A percentile compares a stretch with the other conserved stretches of the same genome.
These are phyloP conservation scores for Picea engelmannii DNA, from an alignment of 83 land plant species.

Conservation along the genomic window DNA sequence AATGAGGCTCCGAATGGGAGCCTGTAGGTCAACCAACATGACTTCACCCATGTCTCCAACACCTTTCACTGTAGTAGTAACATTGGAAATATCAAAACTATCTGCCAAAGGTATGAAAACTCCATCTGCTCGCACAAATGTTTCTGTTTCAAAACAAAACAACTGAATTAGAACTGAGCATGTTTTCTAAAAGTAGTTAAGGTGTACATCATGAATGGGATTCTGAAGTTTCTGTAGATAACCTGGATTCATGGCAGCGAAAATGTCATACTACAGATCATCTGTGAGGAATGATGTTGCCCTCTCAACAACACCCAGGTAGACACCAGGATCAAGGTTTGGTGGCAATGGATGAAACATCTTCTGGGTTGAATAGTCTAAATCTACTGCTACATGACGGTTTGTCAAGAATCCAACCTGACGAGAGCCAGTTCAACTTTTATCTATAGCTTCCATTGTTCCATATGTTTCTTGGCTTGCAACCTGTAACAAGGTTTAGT, in stretches of 20 bases:
- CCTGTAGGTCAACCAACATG: no score
- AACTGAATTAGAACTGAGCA: not conserved
- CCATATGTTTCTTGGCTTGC: slow-evolving; percentile 85
- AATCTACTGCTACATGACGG: slow-evolving; percentile 91
- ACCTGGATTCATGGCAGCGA: slow-evolving; percentile 94
- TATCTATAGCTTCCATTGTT: slow-evolving; percentile 87
- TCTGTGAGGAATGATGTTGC: slow-evolving; percentile 80
- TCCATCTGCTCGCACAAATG: slow-evolving; percentile 94
- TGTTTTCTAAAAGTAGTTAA: not conserved
- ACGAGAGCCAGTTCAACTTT: slow-evolving; percentile 68
- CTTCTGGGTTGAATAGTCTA: slow-evolving; percentile 79
- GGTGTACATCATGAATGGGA: not conserved
- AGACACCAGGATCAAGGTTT: slow-evolving; percentile 88
- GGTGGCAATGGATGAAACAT: slow-evolving; percentile 97
- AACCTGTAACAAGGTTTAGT: no score
- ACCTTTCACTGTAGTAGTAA: slow-evolving; percentile 73
- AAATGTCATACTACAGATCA: slow-evolving; percentile 92
- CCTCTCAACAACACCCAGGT: slow-evolving; percentile 30
- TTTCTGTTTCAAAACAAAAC: slow-evolving; percentile 48
- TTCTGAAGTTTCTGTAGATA: slow-evolving; percentile 14
- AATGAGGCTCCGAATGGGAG: no score
- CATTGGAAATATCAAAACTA: slow-evolving; percentile 62
- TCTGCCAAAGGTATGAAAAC: slow-evolving; percentile 90
- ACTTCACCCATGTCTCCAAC: slow-evolving; percentile 23
- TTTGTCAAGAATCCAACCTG: slow-evolving; percentile 91